phyloP scores from a whole-genome alignment of 495 filamentous ascomycete genomes.

The Neurospora terricola region DNA sequence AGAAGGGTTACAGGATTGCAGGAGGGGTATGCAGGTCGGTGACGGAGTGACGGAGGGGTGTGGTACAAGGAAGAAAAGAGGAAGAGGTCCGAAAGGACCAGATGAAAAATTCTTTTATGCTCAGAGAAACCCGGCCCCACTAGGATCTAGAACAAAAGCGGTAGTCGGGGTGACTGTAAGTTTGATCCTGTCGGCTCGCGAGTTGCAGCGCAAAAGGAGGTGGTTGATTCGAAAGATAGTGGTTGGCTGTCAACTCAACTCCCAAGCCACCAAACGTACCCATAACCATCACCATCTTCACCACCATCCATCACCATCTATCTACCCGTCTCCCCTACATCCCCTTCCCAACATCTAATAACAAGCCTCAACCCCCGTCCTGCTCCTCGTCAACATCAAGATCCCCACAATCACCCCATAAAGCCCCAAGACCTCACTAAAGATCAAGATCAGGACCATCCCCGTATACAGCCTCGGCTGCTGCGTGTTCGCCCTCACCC shows the following conservation, averaged over 20 bases:
- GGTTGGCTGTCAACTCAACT: neutral
- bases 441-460: constrained; percentile 92
- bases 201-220: neutral
- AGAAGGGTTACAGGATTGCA: neutral
- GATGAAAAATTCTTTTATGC: neutral
- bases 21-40: neutral
- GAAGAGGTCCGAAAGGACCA: neutral
- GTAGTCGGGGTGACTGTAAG: neutral
- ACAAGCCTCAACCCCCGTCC: constrained; percentile 24
- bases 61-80: neutral
- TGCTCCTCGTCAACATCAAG: constrained; percentile 31
- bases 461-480: constrained; percentile 86
- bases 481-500: constrained; percentile 76
- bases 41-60: neutral
- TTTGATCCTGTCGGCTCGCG: neutral
- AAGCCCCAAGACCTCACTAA: constrained; percentile 81
- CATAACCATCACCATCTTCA: neutral
- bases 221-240: neutral
- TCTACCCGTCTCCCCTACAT: too few relatives aligned
- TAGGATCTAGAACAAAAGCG: neutral
- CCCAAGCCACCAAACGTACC: neutral
- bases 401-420: constrained; percentile 35
- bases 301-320: neutral
- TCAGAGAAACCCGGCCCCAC: neutral
- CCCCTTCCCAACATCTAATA: constrained; percentile 11